phyloP scores from a whole-genome alignment of 1,284 basidiomycete species.

The Singerocomus rubriflavus region DNA sequence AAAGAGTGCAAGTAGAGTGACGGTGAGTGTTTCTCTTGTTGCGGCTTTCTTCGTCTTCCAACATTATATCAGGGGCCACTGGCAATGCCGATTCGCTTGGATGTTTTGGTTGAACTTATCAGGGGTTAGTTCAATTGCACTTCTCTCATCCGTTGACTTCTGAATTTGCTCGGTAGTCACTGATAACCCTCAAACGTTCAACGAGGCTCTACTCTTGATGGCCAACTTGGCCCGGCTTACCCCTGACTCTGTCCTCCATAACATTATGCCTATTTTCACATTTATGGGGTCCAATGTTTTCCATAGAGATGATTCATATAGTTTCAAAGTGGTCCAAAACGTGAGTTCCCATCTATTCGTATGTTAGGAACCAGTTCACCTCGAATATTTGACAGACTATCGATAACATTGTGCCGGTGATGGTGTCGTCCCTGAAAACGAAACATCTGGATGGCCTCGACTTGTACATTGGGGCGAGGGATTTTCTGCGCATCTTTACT shows the following conservation, averaged over 20 bases:
- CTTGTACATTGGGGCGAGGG: slow-evolving; percentile 63
- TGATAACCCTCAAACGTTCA: slow-evolving; percentile 91
- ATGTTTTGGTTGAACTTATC: slow-evolving; percentile 85
- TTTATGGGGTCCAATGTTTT: slow-evolving; percentile 98
- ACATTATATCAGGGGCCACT: slow-evolving; percentile 39
- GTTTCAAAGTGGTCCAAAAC: slow-evolving; percentile 93
- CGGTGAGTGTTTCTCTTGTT: slow-evolving; percentile 37
- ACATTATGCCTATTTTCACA: slow-evolving; percentile 98
- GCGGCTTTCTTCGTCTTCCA: slow-evolving; percentile 5
- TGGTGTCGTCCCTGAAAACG: slow-evolving; percentile 73
- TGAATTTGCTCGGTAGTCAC: slow-evolving; percentile 51
- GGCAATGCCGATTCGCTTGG: slow-evolving; percentile 60
- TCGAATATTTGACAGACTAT: slow-evolving; percentile 62
- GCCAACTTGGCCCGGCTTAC: slow-evolving; percentile 81
- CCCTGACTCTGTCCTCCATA: slow-evolving; percentile 89
- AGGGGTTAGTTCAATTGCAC: slow-evolving; percentile 51
- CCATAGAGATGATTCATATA: slow-evolving; percentile 94
- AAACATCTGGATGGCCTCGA: slow-evolving; percentile 53
- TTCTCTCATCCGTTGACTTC: not conserved
- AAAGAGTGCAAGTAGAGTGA: slow-evolving; percentile 61
- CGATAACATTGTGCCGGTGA: slow-evolving; percentile 90
- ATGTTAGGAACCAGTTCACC: slow-evolving; percentile 1
- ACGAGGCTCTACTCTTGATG: slow-evolving; percentile 90
- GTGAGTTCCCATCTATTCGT: slow-evolving; percentile 36
- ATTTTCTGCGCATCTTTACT: slow-evolving; percentile 85